Percentiles rank a stretch among this genome's conserved stretches.
Evolutionary conservation across 1,284 basidiomycete genomes (phyloP).

Genomic region (Sutorius eximius): DNA sequence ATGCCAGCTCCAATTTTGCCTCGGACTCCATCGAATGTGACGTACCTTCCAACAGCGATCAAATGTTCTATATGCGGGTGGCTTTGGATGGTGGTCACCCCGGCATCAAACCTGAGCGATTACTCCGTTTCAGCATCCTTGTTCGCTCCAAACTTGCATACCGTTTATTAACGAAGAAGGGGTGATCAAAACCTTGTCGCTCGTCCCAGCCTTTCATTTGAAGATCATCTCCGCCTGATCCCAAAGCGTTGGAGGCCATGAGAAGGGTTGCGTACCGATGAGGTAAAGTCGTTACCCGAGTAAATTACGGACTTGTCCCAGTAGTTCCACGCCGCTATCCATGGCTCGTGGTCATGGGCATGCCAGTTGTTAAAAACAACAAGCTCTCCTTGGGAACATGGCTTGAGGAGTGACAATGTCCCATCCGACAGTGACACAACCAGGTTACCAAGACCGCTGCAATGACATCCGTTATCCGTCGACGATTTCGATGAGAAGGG

Average conservation of each 20-base stretch:
- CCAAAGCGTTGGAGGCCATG: constrained; percentile 1
- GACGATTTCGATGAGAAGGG: constrained; percentile 1
- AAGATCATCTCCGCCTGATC: constrained; percentile 88
- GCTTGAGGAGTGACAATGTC: constrained; percentile 59
- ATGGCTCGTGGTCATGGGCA: constrained; percentile 94
- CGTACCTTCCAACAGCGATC: constrained; percentile 88
- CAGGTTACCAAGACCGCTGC: constrained; percentile 54
- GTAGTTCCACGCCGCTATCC: constrained; percentile 90
- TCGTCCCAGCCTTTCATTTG: constrained; percentile 91
- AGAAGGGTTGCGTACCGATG: background rate
- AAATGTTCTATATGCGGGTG: constrained; percentile 80
- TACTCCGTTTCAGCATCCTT: constrained; percentile 1
- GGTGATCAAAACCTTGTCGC: constrained; percentile 59
- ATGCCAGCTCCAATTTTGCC: background rate
- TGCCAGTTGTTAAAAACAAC: constrained; percentile 63
- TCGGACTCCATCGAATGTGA: background rate
- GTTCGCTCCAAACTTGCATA: constrained; percentile 31
- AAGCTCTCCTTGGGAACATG: constrained; percentile 44
- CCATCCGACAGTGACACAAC: constrained; percentile 84
- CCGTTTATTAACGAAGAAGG: constrained; percentile 77
- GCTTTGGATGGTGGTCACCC: constrained; percentile 89
- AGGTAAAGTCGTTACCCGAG: constrained; percentile 58
- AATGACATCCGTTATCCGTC: background rate
- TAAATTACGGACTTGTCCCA: constrained; percentile 79
- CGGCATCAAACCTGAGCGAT: constrained; percentile 70